Conservation (phyloP, 2,329 filamentous ascomycete species). For the Ceratocystiopsis sp. region DNA sequence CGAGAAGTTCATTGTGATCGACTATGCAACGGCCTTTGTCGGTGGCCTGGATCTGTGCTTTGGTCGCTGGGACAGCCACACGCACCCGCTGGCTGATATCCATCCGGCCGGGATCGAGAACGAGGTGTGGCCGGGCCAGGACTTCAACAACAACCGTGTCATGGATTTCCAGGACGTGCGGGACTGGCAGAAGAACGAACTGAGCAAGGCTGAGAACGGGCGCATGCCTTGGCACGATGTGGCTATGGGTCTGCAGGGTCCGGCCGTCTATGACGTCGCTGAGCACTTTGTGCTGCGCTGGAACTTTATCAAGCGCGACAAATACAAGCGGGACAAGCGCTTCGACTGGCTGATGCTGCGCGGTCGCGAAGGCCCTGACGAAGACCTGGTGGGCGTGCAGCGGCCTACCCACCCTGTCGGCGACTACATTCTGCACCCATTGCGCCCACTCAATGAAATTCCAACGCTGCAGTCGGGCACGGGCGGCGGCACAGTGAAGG, state of each 20-base stretch:
- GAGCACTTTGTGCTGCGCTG: slow-evolving; percentile 89
- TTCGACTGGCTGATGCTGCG: slow-evolving; percentile 77
- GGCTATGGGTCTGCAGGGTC: slow-evolving; percentile 76
- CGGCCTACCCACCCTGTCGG: slow-evolving; percentile 79
- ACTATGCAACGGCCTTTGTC: slow-evolving; percentile 81
- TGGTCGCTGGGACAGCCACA: slow-evolving; percentile 77
- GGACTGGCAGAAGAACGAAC: slow-evolving; percentile 85
- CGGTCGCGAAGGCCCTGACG: slow-evolving; percentile 58
- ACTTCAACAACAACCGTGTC: slow-evolving; percentile 95
- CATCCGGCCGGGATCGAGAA: slow-evolving; percentile 69
- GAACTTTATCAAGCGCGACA: slow-evolving; percentile 96
- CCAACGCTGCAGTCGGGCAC: slow-evolving; percentile 26
- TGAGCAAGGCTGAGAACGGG: slow-evolving; percentile 79
- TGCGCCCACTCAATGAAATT: slow-evolving; percentile 52
- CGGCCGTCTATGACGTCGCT: slow-evolving; percentile 82
- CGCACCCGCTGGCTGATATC: slow-evolving; percentile 73
- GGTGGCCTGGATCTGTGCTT: slow-evolving; percentile 92
- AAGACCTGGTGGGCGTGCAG: slow-evolving; percentile 78
- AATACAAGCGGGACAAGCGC: slow-evolving; percentile 75
- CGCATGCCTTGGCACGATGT: slow-evolving; percentile 99
- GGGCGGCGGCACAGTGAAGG: slow-evolving; percentile 49
- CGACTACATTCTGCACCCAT: slow-evolving; percentile 68
- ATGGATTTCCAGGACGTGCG: slow-evolving; percentile 87
- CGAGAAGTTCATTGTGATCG: slow-evolving; percentile 92
- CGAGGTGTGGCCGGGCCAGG: slow-evolving; percentile 87